These are phyloP conservation scores for Raffaelea albimanens DNA, from an alignment of 2,329 filamentous ascomycete genomes.

Conservation along the genomic window DNA sequence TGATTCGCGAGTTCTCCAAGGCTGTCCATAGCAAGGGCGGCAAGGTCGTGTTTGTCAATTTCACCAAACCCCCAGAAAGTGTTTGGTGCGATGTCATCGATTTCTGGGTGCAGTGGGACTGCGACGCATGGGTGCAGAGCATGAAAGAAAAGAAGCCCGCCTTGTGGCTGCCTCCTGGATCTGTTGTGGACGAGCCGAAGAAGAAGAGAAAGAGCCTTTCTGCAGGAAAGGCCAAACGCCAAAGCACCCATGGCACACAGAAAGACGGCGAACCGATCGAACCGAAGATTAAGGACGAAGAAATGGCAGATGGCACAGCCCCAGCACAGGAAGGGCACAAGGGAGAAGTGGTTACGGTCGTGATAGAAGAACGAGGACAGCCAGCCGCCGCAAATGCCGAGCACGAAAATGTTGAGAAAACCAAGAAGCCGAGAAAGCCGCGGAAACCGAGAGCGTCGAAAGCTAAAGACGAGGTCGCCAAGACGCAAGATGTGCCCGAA, in stretches of 20 bases:
- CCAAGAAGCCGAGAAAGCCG: slow-evolving; percentile 10
- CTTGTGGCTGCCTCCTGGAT: slow-evolving; percentile 45
- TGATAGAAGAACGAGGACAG: background rate
- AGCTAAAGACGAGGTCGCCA: no score
- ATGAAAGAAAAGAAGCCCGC: slow-evolving; percentile 48
- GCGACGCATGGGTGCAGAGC: slow-evolving; percentile 62
- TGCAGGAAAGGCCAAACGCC: slow-evolving; percentile 9
- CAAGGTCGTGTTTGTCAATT: slow-evolving; percentile 64
- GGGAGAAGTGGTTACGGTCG: background rate
- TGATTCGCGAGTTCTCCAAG: slow-evolving; percentile 63
- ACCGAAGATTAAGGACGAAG: background rate
- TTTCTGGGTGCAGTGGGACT: slow-evolving; percentile 68
- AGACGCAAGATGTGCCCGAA: no score
- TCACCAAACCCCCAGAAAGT: slow-evolving; percentile 62
- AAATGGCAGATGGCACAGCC: background rate
- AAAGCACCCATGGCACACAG: slow-evolving; percentile 1
- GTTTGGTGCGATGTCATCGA: slow-evolving; percentile 65
- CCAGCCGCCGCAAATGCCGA: no score
- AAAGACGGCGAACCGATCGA: background rate
- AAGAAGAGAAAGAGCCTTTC: slow-evolving; percentile 24
- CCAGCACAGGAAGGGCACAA: background rate
- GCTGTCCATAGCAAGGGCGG: slow-evolving; percentile 59
- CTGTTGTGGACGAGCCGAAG: slow-evolving; percentile 26
- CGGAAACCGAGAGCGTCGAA: slow-evolving; percentile 18
- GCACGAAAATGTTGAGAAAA: no score